Conservation (phyloP, 1,139 yeast genomes). For the Hemisphaericaspora xylanilytica region DNA sequence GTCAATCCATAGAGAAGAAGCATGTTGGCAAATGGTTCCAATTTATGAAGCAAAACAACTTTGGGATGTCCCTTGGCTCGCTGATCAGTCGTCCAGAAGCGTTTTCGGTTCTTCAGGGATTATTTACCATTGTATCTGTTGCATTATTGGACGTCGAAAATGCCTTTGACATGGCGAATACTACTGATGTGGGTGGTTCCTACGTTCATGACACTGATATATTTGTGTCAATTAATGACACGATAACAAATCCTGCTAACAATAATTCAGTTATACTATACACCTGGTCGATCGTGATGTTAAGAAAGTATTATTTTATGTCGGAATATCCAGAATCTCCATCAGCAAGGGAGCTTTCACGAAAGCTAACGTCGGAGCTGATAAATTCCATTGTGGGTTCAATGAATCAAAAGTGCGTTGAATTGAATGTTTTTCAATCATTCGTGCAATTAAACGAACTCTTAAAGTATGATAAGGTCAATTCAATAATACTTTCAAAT, state of each 20-base stretch:
- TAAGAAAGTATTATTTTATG: conserved; percentile 50
- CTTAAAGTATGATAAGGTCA: conserved; percentile 51
- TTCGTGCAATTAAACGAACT: conserved; percentile 41
- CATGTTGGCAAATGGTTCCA: conserved; percentile 55
- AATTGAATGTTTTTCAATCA: conserved; percentile 46
- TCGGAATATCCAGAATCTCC: conserved; percentile 30
- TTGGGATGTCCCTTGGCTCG: conserved; percentile 30
- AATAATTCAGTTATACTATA: conserved; percentile 54
- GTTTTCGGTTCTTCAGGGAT: conserved; percentile 42
- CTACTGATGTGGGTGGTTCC: conserved; percentile 16
- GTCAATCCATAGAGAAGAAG: conserved; percentile 29
- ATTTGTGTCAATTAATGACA: conserved; percentile 39
- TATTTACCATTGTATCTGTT: conserved; percentile 50
- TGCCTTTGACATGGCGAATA: conserved; percentile 27
- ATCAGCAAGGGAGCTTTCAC: conserved; percentile 13
- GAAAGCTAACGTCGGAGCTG: conserved; percentile 16
- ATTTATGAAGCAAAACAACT: conserved; percentile 44
- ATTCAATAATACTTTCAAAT: conserved; percentile 57
- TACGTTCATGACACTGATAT: conserved; percentile 44
- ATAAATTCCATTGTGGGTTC: conserved; percentile 20
- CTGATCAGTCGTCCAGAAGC: conserved; percentile 31
- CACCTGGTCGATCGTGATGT: conserved; percentile 69
- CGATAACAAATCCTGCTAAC: conserved; percentile 28
- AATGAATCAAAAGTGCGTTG: conserved; percentile 46
- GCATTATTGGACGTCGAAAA: conserved; percentile 55